Base-by-base conservation (phyloP, 805 yeast genomes). In the Maudiozyma serrabonitensis region DNA sequence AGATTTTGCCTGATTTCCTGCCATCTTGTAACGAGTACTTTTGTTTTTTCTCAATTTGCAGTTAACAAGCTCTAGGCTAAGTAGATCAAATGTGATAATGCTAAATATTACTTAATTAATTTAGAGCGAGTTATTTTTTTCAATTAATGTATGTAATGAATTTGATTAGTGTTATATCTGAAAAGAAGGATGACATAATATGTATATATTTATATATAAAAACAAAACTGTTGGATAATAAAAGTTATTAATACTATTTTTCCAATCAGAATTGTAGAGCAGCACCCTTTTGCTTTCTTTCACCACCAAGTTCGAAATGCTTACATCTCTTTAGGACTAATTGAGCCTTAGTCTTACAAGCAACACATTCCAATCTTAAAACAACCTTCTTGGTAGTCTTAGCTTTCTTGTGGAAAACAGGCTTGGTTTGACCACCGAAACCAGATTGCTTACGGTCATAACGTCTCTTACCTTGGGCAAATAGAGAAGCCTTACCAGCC, bases 341-440 rank as follows among this genome's bases (percentile, higher is more conserved):
- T 82, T 93, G 99, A 70, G 95, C 84, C 86, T 89, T 93, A 80
- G 96, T 86, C 89, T 93, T 93, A 81, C 99, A 93, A 68, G 75
- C 81, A 69, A 90, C 88, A 87, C 99, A 93, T 82, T 93, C 99
- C 73, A 93, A 84, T 82, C 97, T 91, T 74, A 93, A 85, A 63
- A 93, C 99, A 75, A 93, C 95, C 87, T 93, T 93, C 89, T 93
- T 93, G 82, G 99, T 93, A 68, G 98, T 93, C 89, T 93, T 93
- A 70, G 99, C 99, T 79, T 93, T 93, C 87, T 93, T 93, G 87
- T 89, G 98, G 97, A 93, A 93, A 79, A 93, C 85, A 74, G 84
- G 99, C 83, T 89, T 93, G 79, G 99, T 93, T 82, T 93, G 99
- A 87, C 99, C 99, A 87, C 99, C 99, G 80, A 82, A 93, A 89